Conservation (phyloP, 495 filamentous ascomycete species). For the Neurospora tetraspora region DNA sequence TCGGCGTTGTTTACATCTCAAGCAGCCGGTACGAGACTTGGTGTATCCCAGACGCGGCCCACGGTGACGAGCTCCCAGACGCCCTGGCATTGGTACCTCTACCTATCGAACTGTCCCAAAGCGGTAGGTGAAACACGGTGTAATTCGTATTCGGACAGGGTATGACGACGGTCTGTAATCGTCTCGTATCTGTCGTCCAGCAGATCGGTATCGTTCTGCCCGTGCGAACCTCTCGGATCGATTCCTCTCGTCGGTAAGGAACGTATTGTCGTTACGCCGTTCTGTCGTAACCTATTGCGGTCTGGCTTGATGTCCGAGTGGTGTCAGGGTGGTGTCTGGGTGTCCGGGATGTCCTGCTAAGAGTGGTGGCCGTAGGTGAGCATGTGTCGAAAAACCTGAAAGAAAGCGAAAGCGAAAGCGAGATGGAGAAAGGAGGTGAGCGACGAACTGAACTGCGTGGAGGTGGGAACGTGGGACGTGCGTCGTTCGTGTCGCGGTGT, state of each 20-base stretch:
- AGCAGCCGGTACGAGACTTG: conserved; percentile 20
- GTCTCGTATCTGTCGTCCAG: too few relatives aligned
- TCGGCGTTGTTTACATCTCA: conserved; percentile 20
- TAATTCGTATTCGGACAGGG: neutral
- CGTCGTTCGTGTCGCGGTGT: neutral
- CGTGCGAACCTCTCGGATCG: neutral
- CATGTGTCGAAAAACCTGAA: neutral
- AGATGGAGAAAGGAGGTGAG: neutral
- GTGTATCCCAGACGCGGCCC: conserved; percentile 20
- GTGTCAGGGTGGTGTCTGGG: neutral
- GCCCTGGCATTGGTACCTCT: neutral
- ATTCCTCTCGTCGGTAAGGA: neutral
- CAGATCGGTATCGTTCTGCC: neutral
- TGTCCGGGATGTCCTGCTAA: neutral
- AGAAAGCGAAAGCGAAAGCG: conserved; percentile 10
- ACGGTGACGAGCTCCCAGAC: neutral
- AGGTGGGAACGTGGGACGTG: neutral
- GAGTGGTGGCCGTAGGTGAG: too few relatives aligned
- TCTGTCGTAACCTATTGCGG: neutral
- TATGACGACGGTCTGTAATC: too few relatives aligned
- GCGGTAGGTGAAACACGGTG: neutral
- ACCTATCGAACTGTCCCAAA: neutral
- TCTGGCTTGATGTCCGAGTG: neutral
- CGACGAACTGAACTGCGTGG: neutral
- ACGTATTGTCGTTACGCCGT: neutral